Conservation (phyloP, 163 green algal species). For the Chloromonas sp. region DNA sequence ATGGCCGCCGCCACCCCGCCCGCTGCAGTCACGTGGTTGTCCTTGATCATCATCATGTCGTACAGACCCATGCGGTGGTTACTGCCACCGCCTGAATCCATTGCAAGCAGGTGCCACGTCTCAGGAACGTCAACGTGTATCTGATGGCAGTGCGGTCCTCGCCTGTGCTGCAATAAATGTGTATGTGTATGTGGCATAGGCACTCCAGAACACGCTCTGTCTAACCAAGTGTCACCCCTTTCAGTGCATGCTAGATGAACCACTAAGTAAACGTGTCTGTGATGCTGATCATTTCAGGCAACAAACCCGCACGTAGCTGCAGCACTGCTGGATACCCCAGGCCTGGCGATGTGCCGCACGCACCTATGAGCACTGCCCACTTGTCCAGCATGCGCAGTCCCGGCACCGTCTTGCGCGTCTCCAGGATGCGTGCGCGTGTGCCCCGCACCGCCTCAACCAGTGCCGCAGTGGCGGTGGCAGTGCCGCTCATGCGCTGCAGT, state of each 20-base stretch:
- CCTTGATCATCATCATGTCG: constrained; percentile 99
- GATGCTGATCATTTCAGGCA: too few species aligned
- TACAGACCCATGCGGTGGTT: constrained; percentile 97
- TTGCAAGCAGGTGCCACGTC: not conserved
- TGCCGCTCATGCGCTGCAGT: constrained; percentile 90
- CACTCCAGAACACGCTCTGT: too few species aligned
- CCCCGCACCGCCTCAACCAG: constrained; percentile 58
- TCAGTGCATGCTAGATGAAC: too few species aligned
- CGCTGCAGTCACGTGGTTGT: constrained; percentile 97
- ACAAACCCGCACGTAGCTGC: too few species aligned
- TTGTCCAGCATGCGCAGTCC: constrained; percentile 92
- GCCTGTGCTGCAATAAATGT: too few species aligned
- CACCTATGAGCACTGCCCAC: constrained; percentile 89
- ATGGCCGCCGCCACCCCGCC: constrained; percentile 78
- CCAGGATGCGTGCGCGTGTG: constrained; percentile 63
- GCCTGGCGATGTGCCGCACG: too few species aligned
- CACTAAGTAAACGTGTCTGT: too few species aligned
- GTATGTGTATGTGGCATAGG: too few species aligned
- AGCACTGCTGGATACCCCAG: too few species aligned
- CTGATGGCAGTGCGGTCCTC: too few species aligned
- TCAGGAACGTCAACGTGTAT: too few species aligned
- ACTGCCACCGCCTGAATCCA: constrained; percentile 65
- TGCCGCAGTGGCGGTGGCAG: constrained; percentile 77
- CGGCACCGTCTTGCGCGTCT: constrained; percentile 95
- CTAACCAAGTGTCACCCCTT: too few species aligned